Evolutionary conservation across 345 rosid genomes (phyloP).

Genomic region (Arabidopsis arenosa): DNA sequence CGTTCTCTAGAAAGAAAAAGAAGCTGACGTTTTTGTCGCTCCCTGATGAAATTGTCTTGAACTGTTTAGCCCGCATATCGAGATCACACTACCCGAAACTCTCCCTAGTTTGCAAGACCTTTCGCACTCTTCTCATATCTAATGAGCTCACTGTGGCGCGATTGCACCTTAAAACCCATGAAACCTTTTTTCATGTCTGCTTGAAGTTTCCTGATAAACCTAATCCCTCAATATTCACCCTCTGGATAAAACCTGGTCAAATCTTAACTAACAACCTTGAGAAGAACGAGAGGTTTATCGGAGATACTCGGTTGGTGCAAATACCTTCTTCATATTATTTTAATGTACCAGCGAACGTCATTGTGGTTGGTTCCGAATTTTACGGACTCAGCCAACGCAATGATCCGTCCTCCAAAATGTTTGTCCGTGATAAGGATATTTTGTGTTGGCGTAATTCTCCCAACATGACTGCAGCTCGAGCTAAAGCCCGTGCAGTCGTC

Average conservation of each 20-base stretch:
- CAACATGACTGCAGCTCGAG: neutral
- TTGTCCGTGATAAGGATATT: neutral
- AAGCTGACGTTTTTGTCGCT: neutral
- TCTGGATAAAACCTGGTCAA: neutral
- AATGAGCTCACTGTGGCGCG: neutral
- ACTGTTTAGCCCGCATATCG: neutral
- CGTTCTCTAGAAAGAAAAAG: neutral
- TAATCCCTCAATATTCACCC: neutral
- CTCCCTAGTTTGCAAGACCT: neutral
- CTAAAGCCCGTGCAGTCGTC: neutral
- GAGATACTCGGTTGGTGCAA: neutral
- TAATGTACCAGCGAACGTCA: accelerated
- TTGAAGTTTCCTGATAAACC: neutral
- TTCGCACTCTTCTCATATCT: neutral
- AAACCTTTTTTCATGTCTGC: neutral
- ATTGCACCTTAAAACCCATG: neutral
- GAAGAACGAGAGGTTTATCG: neutral
- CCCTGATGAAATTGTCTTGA: neutral
- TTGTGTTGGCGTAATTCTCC: too few relatives aligned
- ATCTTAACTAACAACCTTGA: neutral
- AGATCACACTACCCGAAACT: neutral
- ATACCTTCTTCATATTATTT: neutral
- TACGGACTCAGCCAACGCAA: neutral
- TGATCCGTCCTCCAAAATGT: neutral
- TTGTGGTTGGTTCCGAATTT: neutral